Percentiles rank a stretch among this genome's conserved stretches.
Evolutionary conservation across 495 filamentous ascomycete species (phyloP).

Genomic region (Glutinoglossum americanum): DNA sequence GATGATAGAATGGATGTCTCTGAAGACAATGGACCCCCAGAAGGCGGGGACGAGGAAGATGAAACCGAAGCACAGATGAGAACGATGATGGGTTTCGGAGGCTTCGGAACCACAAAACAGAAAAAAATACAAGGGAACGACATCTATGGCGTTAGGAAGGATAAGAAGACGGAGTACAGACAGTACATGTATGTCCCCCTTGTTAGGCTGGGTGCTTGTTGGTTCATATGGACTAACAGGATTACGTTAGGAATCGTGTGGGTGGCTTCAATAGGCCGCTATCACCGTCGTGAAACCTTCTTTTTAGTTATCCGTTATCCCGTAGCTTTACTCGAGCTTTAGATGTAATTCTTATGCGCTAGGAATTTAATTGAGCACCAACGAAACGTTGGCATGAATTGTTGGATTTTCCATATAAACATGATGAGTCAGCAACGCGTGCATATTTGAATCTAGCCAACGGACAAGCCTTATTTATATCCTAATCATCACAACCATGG

Average conservation of each 20-base stretch:
- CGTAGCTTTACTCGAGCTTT: no score
- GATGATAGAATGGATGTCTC: neutral
- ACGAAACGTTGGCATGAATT: no score
- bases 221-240: no score
- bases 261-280: conserved; percentile 92
- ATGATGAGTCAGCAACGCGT: neutral
- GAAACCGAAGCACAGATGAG: conserved; percentile 56
- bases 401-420: no score
- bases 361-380: no score
- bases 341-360: no score
- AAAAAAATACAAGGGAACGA: conserved; percentile 85
- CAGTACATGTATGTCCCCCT: conserved; percentile 56
- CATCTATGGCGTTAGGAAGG: conserved; percentile 64
- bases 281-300: conserved; percentile 21
- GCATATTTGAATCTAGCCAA: neutral
- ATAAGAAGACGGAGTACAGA: conserved; percentile 86
- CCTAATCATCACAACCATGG: conserved; percentile 32
- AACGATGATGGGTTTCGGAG: conserved; percentile 68
- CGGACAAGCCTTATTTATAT: neutral
- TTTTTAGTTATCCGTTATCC: no score
- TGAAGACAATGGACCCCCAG: neutral
- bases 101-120: conserved; percentile 71
- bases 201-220: neutral
- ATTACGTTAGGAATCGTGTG: conserved; percentile 36
- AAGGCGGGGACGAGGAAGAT: conserved; percentile 25